Base-by-base conservation (phyloP, 1,139 yeast genomes). In the Pichia sp. region DNA sequence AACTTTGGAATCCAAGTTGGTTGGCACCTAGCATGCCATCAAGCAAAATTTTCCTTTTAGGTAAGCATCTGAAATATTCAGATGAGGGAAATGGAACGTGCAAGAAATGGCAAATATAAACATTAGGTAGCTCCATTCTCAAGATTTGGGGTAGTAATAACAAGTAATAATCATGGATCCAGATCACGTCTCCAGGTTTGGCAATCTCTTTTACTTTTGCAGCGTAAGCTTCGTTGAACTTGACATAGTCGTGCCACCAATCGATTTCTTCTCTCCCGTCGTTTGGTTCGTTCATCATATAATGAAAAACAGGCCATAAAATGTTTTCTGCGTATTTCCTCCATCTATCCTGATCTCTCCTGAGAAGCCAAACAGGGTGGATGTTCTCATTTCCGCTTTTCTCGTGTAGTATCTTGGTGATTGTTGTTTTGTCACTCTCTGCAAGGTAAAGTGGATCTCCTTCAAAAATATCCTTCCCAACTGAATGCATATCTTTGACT, bases 71-170 rank as follows among this genome's bases (percentile, higher is more conserved):
- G 71, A 93, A 89, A 66, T 90, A 89, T 69, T 93, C 99, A n/a
- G 91, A 85, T 41, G 96, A 87, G 10, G 99, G 98, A 78, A 95
- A 90, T 13, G 97, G 96, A 5, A 88, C 80, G 67, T 91, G 98
- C 60, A 91, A 71, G 68, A 83, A 91, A 55, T 87, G 80, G 6
- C 95, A 96, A 60, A 93, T 87, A 59, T 76, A 76, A 13, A 93
- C 95, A 54, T 86, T 82, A 8, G 91, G 93, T 51, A 87, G 74
- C 62, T 82, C 83, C 89, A 85, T 84, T 61, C 96, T 79, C 57
- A 93, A 72, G 69, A 93, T 74, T 64, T 87, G 96, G 1, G 99
- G 99, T 54, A 93, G 73, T 51, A 93, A 71, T 60, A 91, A 70
- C 57, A 93, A 73, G 64, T 93, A 90, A 70, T 90, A 91, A 71